Base-by-base conservation (phyloP, 139 green algal genomes). In the Tetradesmus lagerheimii region DNA sequence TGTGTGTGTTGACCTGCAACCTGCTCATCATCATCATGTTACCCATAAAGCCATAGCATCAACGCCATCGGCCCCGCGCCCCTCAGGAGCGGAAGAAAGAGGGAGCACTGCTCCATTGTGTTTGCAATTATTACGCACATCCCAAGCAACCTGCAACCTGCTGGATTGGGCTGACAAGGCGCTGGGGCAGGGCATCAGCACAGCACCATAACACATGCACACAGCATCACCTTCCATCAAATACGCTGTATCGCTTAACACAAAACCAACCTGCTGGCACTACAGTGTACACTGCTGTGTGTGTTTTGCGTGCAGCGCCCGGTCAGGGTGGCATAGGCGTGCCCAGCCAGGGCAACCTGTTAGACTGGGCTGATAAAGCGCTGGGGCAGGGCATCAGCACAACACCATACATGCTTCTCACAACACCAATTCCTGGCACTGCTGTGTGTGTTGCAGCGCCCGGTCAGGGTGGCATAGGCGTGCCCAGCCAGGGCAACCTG, bases 311-410 rank as follows among this genome's bases (percentile, higher is more conserved):
- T n/a, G 35, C 57, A 53, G 57, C 50, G 38, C 20, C 53, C 41
- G 80, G 29, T 5, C 64, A 27, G 12, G 37, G 71, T 0, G 83
- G 29, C 12, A 16, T 62, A 25, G 37, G 14, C 38, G 64, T 41
- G 11, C 81, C 81, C 27, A 80, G 64, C 83, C 83, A 88, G 39
- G 62, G 83, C 83, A 88, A 88, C 37, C 92, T 99, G 85, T 94
- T 99, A n/a, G 97, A 95, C 88, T 99, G 97, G 96, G 97, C 98
- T 35, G 98, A 99, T 88, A 98, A 98, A 89, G 96, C 98, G 6
- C 97, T 98, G 90, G 96, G 96, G 0, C 97, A 99, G 93, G 20
- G 12, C 47, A 62, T 1, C 47, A 18, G 20, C 47, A 62, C 1
- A 16, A 62, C 47, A 20, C 47, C 47, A 62, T 62, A 11, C 20